Conservation (phyloP, 108 stramenopile genomes). For the Heterococcus sp. region DNA sequence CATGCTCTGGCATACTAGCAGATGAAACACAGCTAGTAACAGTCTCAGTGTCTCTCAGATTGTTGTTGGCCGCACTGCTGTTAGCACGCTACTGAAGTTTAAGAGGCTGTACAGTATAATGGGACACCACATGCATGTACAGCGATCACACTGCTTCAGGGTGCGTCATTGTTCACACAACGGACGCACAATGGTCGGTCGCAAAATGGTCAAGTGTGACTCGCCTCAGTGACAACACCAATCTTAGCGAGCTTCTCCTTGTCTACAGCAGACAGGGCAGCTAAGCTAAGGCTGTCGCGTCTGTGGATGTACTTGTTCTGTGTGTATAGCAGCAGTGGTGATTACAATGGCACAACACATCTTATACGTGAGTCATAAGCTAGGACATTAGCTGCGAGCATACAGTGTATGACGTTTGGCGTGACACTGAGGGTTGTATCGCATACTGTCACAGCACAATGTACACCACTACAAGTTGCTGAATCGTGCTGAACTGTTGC, state of each 20-base stretch:
- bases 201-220: not conserved
- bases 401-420: too few species aligned
- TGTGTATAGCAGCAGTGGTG: too few species aligned
- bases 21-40: too few species aligned
- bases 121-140: not conserved
- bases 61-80: not conserved
- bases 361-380: too few species aligned
- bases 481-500: too few species aligned
- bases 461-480: too few species aligned
- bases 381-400: too few species aligned
- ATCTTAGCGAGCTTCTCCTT: constrained; percentile 42
- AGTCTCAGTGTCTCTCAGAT: constrained; percentile 2
- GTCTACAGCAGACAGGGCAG: constrained; percentile 16
- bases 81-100: not conserved
- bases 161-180: not conserved
- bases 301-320: constrained; percentile 25
- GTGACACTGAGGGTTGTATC: too few species aligned
- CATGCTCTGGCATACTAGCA: too few species aligned
- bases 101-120: constrained; percentile 5
- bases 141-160: not conserved
- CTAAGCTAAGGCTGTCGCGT: constrained; percentile 19
- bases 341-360: too few species aligned
- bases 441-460: too few species aligned
- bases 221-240: too few species aligned
- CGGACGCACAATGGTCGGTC: not conserved